A percentile compares a stretch with the other conserved stretches of the same genome.
Evolutionary conservation across 495 filamentous ascomycete genomes (phyloP).

Genomic region (Tuber aestivum): DNA sequence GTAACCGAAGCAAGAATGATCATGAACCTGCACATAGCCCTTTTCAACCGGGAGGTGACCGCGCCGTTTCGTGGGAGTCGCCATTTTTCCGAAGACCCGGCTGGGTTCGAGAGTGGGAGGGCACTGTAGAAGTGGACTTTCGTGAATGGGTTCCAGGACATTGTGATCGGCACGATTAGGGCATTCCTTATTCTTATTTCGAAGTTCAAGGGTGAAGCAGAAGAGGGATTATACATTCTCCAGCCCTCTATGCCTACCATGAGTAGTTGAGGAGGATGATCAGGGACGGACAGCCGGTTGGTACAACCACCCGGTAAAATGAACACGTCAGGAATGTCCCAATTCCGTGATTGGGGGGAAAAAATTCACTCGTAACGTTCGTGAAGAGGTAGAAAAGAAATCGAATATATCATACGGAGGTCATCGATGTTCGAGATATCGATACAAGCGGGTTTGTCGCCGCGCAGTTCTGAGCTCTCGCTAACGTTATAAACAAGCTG

Average conservation of each 20-base stretch:
- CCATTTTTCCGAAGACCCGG: not conserved
- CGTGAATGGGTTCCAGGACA: not conserved
- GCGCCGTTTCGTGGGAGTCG: not conserved
- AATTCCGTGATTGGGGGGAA: not conserved
- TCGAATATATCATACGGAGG: not conserved
- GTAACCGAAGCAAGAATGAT: not conserved
- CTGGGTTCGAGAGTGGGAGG: not conserved
- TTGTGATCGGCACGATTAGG: not conserved
- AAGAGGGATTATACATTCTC: not conserved
- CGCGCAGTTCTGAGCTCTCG: not conserved
- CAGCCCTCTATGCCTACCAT: not conserved
- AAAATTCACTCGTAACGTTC: not conserved
- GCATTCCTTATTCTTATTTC: not conserved
- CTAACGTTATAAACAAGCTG: not conserved
- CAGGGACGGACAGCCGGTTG: not conserved
- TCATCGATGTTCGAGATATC: not conserved
- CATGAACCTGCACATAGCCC: not conserved
- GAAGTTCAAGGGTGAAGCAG: not conserved
- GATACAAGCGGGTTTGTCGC: not conserved
- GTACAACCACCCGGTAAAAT: not conserved
- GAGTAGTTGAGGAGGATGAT: not conserved
- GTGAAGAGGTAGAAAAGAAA: not conserved
- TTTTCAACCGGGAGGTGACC: not conserved
- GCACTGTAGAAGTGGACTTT: not conserved
- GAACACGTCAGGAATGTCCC: not conserved